Percentiles rank a stretch among this genome's conserved stretches.
Conservation (phyloP, 257 asterid species). For the Leonotis leonurus region DNA sequence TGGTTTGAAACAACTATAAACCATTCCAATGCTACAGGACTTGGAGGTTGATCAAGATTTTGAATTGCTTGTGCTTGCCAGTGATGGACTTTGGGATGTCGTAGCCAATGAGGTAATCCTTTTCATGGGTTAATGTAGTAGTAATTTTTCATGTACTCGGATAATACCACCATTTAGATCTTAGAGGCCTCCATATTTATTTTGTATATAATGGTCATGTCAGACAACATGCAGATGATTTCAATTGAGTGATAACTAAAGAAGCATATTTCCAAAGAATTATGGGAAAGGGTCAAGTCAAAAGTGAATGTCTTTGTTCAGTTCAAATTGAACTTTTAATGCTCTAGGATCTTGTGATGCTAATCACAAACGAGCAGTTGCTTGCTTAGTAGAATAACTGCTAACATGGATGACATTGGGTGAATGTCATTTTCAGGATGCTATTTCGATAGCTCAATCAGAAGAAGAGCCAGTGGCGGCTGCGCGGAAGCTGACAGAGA, state of each 20-base stretch:
- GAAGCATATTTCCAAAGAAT: neutral
- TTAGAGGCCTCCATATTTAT: neutral
- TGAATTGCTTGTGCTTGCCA: conserved; percentile 86
- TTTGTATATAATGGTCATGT: neutral
- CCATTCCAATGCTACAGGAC: conserved; percentile 49
- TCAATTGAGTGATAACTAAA: neutral
- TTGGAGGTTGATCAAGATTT: conserved; percentile 74
- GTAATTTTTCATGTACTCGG: neutral
- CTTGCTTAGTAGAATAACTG: neutral
- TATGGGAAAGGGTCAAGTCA: neutral
- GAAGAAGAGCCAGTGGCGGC: conserved; percentile 87
- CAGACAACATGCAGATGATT: neutral
- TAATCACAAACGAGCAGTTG: neutral
- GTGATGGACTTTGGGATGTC: conserved; percentile 98
- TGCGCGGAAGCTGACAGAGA: conserved; percentile 86
- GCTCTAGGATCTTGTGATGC: too few relatives aligned
- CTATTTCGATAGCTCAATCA: conserved; percentile 62
- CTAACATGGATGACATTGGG: neutral
- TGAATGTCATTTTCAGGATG: conserved; percentile 53
- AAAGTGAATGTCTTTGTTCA: neutral
- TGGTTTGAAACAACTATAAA: neutral
- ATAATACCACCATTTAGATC: neutral
- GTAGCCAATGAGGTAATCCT: conserved; percentile 74
- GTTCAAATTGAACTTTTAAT: too few relatives aligned
- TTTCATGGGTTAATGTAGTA: neutral